These are phyloP conservation scores for Venturia oleaginea DNA, from an alignment of 2,329 filamentous ascomycete species.

Conservation along the genomic window DNA sequence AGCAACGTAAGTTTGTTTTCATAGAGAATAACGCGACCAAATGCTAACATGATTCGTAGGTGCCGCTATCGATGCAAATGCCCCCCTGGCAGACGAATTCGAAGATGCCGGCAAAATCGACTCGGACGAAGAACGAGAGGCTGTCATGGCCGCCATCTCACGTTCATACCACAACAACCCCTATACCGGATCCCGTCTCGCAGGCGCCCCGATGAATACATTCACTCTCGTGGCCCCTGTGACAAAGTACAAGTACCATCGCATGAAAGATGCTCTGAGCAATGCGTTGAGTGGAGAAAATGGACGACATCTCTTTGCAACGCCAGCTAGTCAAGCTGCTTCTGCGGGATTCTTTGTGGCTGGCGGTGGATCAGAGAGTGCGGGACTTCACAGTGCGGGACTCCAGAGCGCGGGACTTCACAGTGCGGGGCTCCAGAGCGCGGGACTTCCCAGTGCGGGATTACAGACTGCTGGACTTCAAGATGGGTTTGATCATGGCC, in stretches of 20 bases:
- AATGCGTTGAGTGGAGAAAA: slow-evolving; percentile 46
- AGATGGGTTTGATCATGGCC: neutral
- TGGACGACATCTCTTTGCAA: slow-evolving; percentile 35
- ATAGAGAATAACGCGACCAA: neutral
- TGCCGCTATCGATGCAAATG: slow-evolving; percentile 88
- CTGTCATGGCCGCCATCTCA: slow-evolving; percentile 70
- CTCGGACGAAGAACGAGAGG: slow-evolving; percentile 86
- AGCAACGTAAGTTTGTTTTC: slow-evolving; percentile 67
- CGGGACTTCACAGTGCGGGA: neutral
- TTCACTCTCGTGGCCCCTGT: slow-evolving; percentile 45
- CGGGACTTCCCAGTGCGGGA: neutral
- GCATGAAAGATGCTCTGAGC: slow-evolving; percentile 55
- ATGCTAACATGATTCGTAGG: slow-evolving; percentile 43
- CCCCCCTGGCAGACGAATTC: slow-evolving; percentile 75
- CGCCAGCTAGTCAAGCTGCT: slow-evolving; percentile 8
- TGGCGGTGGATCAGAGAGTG: neutral
- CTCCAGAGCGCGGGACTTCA: neutral
- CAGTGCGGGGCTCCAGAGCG: neutral
- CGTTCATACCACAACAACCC: slow-evolving; percentile 41
- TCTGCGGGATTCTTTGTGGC: neutral
- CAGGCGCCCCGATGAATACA: slow-evolving; percentile 53
- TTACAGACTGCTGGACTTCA: neutral
- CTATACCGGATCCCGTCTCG: slow-evolving; percentile 3
- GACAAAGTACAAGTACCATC: slow-evolving; percentile 50
- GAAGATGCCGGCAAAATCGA: slow-evolving; percentile 71